Evolutionary conservation across 768 basidiomycete species (phyloP).

Genomic region (Hemileccinum impolitum): DNA sequence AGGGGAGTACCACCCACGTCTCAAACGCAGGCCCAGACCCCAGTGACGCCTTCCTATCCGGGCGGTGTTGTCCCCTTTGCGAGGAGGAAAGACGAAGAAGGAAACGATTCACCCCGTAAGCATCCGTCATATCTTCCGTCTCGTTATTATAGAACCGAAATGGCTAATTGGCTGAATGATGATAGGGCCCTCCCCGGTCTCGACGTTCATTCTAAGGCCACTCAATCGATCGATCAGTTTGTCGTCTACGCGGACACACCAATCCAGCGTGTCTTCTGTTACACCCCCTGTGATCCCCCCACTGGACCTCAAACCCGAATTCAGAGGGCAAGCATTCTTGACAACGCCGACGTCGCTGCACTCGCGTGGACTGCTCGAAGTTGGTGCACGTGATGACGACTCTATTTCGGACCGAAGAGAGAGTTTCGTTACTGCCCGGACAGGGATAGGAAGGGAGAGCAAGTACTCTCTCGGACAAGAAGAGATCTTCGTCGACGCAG

Average conservation of each 20-base stretch:
- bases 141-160: background rate
- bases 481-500: conserved; percentile 27
- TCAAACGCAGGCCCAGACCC: conserved; percentile 19
- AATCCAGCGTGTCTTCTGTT: conserved; percentile 39
- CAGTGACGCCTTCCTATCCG: conserved; percentile 19
- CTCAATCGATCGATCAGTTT: conserved; percentile 65
- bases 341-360: conserved; percentile 26
- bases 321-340: conserved; percentile 36
- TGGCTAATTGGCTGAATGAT: conserved; percentile 2
- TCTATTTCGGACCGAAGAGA: conserved; percentile 50
- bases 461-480: conserved; percentile 29
- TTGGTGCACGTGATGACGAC: conserved; percentile 36
- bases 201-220: conserved; percentile 59
- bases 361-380: conserved; percentile 21
- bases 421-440: conserved; percentile 52
- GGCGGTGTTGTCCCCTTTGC: conserved; percentile 23
- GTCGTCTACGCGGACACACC: conserved; percentile 58
- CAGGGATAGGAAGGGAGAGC: conserved; percentile 28
- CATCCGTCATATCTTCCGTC: conserved; percentile 5
- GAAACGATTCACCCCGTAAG: conserved; percentile 40
- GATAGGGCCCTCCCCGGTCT: conserved; percentile 49
- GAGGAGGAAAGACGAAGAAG: conserved; percentile 29
- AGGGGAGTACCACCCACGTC: conserved; percentile 13
- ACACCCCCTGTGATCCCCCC: conserved; percentile 53
- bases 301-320: conserved; percentile 54